Conservation (phyloP, 2,329 filamentous ascomycete species). For the Aquanectria penicillioides region DNA sequence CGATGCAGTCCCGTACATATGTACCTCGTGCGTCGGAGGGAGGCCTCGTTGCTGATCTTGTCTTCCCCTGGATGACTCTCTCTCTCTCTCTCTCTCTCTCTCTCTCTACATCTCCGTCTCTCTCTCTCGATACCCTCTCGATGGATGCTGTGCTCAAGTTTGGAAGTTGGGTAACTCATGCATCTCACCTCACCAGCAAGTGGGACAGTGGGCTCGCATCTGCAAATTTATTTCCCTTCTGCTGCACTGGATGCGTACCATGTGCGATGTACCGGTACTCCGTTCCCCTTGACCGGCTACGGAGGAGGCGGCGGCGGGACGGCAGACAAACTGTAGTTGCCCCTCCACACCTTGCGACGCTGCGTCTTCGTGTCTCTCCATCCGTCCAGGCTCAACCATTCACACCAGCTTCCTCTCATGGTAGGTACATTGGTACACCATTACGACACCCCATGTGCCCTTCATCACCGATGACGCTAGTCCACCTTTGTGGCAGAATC, state of each 20-base stretch:
- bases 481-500: not conserved
- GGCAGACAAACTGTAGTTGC: not conserved
- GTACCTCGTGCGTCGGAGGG: not conserved
- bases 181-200: not conserved
- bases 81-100: too few species aligned
- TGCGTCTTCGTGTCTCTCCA: too few species aligned
- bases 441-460: not conserved
- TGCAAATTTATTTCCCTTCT: too few species aligned
- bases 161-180: conserved; percentile 1
- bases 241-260: too few species aligned
- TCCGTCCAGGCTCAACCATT: not conserved
- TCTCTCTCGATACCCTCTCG: too few species aligned
- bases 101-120: not conserved
- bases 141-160: too few species aligned
- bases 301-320: too few species aligned
- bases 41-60: conserved; percentile 22
- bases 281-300: not conserved
- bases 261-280: too few species aligned
- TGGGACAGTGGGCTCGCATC: too few species aligned
- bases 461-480: conserved; percentile 1
- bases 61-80: conserved; percentile 3
- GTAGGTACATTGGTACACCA: not conserved
- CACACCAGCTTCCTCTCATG: not conserved
- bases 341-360: conserved; percentile 19
- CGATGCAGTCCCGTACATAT: conserved; percentile 9